Evolutionary conservation across 192 early-diverging fungal species (phyloP).

Genomic region (Paraglomus occultum): DNA sequence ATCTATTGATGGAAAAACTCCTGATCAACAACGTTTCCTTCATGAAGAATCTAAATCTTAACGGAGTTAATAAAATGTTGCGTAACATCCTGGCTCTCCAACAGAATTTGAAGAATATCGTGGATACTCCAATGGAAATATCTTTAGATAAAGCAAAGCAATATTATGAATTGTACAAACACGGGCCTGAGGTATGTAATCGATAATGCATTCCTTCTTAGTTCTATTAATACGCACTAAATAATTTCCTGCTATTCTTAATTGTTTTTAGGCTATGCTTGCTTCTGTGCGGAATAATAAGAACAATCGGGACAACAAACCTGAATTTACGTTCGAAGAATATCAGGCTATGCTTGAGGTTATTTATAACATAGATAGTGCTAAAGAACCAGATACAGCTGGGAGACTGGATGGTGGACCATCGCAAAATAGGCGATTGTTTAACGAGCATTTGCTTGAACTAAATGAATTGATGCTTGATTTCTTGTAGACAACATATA

Average conservation of each 20-base stretch:
- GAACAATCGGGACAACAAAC: constrained; percentile 55
- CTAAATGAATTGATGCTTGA: constrained; percentile 44
- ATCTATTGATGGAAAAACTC: constrained; percentile 67
- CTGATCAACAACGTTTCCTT: constrained; percentile 66
- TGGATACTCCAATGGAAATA: constrained; percentile 56
- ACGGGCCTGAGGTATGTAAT: constrained; percentile 49
- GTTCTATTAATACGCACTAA: not conserved
- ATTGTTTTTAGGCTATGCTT: constrained; percentile 21
- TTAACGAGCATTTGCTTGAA: constrained; percentile 43
- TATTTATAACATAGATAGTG: constrained; percentile 50
- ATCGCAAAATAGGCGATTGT: constrained; percentile 27
- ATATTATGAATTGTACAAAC: constrained; percentile 74
- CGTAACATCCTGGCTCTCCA: constrained; percentile 84
- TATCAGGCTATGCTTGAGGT: constrained; percentile 74
- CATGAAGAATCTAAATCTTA: constrained; percentile 64
- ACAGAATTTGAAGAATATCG: constrained; percentile 84
- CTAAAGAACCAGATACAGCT: not conserved
- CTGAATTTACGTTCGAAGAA: constrained; percentile 75
- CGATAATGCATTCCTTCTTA: not conserved
- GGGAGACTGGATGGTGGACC: constrained; percentile 2
- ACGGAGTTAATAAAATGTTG: constrained; percentile 74
- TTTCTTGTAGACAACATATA: constrained; percentile 3
- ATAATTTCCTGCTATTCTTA: not conserved
- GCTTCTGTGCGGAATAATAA: not conserved
- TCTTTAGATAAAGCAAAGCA: constrained; percentile 64